Percentiles rank a stretch among this genome's conserved stretches.
Evolutionary conservation across 495 filamentous ascomycete genomes (phyloP).

Genomic region (Thozetella sp.): DNA sequence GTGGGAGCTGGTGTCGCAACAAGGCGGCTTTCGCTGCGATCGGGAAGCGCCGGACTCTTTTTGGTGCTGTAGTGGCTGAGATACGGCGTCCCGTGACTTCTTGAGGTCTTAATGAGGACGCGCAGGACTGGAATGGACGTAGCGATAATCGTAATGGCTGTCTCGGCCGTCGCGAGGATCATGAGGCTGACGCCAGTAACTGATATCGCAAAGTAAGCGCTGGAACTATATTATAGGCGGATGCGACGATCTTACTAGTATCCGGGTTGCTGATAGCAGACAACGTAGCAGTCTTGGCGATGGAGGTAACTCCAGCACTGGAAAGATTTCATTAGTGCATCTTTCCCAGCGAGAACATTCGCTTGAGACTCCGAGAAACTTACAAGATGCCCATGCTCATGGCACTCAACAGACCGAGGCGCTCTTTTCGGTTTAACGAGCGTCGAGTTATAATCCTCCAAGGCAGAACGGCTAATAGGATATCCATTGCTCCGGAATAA

Average conservation of each 20-base stretch:
- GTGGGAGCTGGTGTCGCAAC: too few species aligned
- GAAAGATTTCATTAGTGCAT: background rate
- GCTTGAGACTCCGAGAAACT: background rate
- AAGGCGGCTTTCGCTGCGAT: background rate
- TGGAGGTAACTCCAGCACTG: constrained; percentile 5
- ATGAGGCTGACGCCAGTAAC: constrained; percentile 3
- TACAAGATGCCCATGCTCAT: constrained; percentile 15
- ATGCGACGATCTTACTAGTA: background rate
- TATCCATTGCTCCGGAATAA: constrained; percentile 12
- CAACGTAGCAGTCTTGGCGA: constrained; percentile 20
- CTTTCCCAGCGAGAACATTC: background rate
- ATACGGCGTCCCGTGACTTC: background rate
- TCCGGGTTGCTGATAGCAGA: constrained; percentile 14
- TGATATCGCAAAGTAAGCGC: background rate
- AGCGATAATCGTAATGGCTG: constrained; percentile 12
- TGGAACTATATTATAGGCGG: background rate
- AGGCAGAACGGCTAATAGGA: constrained; percentile 12
- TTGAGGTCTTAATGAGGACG: background rate
- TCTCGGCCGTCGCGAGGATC: constrained; percentile 9
- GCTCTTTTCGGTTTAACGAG: constrained; percentile 8
- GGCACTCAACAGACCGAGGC: constrained; percentile 9
- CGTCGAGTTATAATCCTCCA: constrained; percentile 15
- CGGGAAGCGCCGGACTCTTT: background rate
- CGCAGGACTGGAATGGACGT: constrained; percentile 12
- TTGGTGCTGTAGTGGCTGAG: background rate